Evolutionary conservation across 2,329 filamentous ascomycete species (phyloP).

Genomic region (Colletotrichum scovillei): DNA sequence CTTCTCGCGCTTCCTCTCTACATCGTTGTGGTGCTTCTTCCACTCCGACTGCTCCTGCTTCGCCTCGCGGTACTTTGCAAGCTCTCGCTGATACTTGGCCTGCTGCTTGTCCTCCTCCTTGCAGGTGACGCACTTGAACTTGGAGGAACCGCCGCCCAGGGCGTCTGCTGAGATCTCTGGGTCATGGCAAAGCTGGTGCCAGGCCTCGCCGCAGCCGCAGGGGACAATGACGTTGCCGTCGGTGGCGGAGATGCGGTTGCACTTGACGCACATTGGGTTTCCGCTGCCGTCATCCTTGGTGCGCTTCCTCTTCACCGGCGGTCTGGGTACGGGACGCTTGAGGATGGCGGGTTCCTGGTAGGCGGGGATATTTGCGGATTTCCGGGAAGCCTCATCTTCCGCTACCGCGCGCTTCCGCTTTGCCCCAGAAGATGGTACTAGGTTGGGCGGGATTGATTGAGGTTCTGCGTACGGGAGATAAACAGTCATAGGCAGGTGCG

Average conservation of each 20-base stretch:
- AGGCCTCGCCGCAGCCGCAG: slow-evolving; percentile 39
- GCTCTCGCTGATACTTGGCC: slow-evolving; percentile 30
- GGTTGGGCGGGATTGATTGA: neutral
- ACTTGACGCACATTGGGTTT: slow-evolving; percentile 37
- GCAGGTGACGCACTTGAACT: slow-evolving; percentile 38
- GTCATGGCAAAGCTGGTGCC: slow-evolving; percentile 42
- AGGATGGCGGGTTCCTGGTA: neutral
- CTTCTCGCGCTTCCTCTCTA: slow-evolving; percentile 46
- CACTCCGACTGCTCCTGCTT: slow-evolving; percentile 33
- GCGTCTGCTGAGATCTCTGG: slow-evolving; percentile 32
- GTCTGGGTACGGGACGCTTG: slow-evolving; percentile 14
- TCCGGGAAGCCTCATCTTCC: neutral
- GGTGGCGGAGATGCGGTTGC: slow-evolving; percentile 36
- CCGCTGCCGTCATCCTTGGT: slow-evolving; percentile 27
- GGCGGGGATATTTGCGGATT: neutral
- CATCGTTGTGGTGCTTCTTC: slow-evolving; percentile 40
- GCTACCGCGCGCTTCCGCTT: slow-evolving; percentile 24
- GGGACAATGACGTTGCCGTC: slow-evolving; percentile 38
- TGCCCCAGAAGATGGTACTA: neutral
- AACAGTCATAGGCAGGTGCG: slow-evolving; percentile 20
- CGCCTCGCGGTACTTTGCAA: slow-evolving; percentile 34
- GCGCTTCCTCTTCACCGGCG: slow-evolving; percentile 33
- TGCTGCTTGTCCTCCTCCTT: slow-evolving; percentile 36
- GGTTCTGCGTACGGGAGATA: neutral
- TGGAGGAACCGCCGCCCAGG: slow-evolving; percentile 24